Base-by-base conservation (phyloP, 2,329 filamentous ascomycete species). In the Hypoxylon sp. region DNA sequence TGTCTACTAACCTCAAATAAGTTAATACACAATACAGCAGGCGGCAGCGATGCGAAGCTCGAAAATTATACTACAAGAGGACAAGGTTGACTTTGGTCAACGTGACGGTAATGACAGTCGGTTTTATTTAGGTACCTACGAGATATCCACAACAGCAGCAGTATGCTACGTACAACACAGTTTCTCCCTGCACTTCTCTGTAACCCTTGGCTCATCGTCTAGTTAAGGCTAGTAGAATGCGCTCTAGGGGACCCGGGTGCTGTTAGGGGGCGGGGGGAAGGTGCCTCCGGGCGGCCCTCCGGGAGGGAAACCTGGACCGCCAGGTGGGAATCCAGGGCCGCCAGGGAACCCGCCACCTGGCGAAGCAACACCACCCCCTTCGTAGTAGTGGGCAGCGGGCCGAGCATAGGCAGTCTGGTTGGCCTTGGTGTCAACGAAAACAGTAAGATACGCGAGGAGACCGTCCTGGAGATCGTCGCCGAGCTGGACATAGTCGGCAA, bases 401-500 rank as follows among this genome's bases (percentile, higher is more conserved):
- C 54, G 62, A 27, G 68, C 70, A 11, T 54, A 51, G 46, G 55
- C 60, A 15, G 70, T 73, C 52, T 74, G 67, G 47, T 80, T 72
- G 29, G 79, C 72, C 1, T 75, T 77, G 6, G 78, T 71, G 65
- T 85, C 80, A 29, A 87, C 80, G n/a, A 82, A 85, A 32, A 86
- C 76, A 0, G 81, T 80, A 63, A 86, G 82, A 81, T 84, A 87
- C 1, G 79, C 81, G 59, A 87, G 77, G 29, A 87, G 72, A 47
- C 85, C 85, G 62, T 86, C 84, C 1, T 74, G 68, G 7, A 85
- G 74, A 27, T 78, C 75, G 35, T 86, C 82, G 2, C 87, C 86
- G 10, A 89, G 81, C n/a, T 84, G 80, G n/a, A 86, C 82, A 71
- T 88, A 88, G 72, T 88, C 82, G 64, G 86, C 78, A 72, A 88